Evolutionary conservation across 148 eudicot genomes (phyloP).

Genomic region (Suaeda aralocaspica): DNA sequence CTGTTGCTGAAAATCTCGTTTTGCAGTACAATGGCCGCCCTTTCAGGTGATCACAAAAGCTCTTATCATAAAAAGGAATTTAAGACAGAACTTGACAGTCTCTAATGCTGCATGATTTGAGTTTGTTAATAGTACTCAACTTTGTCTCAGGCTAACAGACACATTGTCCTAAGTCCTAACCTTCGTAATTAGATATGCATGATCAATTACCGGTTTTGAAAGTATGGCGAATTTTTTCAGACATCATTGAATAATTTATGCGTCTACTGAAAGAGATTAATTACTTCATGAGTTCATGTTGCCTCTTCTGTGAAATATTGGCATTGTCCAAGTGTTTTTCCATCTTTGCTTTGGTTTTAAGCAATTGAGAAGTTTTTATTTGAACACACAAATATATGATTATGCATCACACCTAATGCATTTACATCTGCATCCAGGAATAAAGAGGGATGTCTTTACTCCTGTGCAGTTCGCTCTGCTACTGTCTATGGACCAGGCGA

Average conservation of each 20-base stretch:
- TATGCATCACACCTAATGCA: constrained; percentile 9
- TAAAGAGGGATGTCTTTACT: constrained; percentile 52
- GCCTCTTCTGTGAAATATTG: neutral
- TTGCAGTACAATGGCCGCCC: constrained; percentile 75
- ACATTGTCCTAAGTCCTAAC: too few species aligned
- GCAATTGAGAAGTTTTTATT: neutral
- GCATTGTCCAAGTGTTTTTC: neutral
- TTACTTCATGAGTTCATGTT: neutral
- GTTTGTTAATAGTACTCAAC: too few species aligned
- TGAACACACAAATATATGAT: neutral
- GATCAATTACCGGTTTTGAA: too few species aligned
- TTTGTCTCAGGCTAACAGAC: too few species aligned
- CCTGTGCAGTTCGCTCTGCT: constrained; percentile 85
- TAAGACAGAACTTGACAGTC: too few species aligned
- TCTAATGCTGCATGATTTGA: too few species aligned
- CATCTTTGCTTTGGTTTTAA: neutral
- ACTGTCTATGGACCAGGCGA: constrained; percentile 91
- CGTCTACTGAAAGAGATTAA: neutral
- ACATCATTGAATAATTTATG: neutral
- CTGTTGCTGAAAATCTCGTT: constrained; percentile 86
- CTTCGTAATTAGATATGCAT: too few species aligned
- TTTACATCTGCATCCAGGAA: constrained; percentile 34
- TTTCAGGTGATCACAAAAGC: constrained; percentile 76
- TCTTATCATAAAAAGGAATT: too few species aligned
- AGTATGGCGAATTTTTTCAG: neutral